These are phyloP conservation scores for Bruguiera gymnorhiza DNA, from an alignment of 345 rosid species.

Conservation along the genomic window DNA sequence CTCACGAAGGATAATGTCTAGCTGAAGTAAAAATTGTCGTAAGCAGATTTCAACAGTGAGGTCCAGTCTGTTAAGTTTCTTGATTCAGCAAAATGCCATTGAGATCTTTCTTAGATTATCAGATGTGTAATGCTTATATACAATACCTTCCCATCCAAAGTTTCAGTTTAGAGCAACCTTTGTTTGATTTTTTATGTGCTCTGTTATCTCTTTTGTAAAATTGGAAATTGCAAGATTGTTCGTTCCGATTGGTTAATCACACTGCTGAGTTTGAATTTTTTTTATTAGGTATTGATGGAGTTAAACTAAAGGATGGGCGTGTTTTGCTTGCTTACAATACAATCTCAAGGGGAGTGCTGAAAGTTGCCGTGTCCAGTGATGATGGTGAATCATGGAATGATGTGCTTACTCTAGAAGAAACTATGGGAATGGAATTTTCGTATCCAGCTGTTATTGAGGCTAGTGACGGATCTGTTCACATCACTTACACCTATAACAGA, in stretches of 20 bases:
- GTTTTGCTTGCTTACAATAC: slow-evolving; percentile 77
- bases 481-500: slow-evolving; percentile 86
- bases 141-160: too few relatives aligned
- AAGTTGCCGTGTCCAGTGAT: slow-evolving; percentile 63
- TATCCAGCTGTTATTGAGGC: slow-evolving; percentile 86
- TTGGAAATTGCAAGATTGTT: too few relatives aligned
- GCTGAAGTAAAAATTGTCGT: neutral
- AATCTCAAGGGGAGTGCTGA: slow-evolving; percentile 73
- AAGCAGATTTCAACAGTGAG: neutral
- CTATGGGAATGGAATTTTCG: slow-evolving; percentile 71
- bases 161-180: too few relatives aligned
- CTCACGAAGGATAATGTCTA: neutral
- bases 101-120: too few relatives aligned
- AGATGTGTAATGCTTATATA: too few relatives aligned
- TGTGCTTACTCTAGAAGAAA: slow-evolving; percentile 59
- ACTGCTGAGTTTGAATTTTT: slow-evolving; percentile 1
- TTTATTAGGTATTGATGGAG: slow-evolving; percentile 72
- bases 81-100: neutral
- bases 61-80: neutral
- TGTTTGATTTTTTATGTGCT: neutral
- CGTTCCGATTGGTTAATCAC: too few relatives aligned
- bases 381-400: slow-evolving; percentile 81
- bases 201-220: neutral
- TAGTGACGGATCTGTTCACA: slow-evolving; percentile 64
- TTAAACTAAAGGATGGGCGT: slow-evolving; percentile 65